Percentiles rank a stretch among this genome's conserved stretches.
These are phyloP conservation scores for Cyberlindnera mrakii DNA, from an alignment of 805 yeast species.

Conservation along the genomic window DNA sequence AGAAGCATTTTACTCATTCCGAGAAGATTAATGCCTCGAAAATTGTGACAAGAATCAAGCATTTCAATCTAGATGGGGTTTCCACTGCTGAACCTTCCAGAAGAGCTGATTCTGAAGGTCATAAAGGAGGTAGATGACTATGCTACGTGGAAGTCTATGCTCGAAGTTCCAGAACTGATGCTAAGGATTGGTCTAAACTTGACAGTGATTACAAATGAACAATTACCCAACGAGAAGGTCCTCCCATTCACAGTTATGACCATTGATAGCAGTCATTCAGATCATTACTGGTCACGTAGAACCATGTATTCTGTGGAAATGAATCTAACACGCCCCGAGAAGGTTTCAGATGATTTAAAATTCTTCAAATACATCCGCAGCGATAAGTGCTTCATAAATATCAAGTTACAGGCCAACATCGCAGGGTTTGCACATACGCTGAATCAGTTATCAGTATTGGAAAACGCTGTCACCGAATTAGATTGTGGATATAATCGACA, in stretches of 20 bases:
- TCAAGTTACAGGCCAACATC: too few relatives aligned
- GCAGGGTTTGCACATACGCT: too few relatives aligned
- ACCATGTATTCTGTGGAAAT: not conserved
- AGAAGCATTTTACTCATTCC: too few relatives aligned
- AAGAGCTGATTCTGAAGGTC: not conserved
- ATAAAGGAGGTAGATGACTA: not conserved
- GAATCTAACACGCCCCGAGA: not conserved
- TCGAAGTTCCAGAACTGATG: not conserved
- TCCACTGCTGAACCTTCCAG: constrained; percentile 1
- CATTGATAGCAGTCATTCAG: too few relatives aligned
- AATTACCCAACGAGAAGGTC: not conserved
- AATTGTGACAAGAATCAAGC: not conserved
- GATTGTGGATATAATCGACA: too few relatives aligned
- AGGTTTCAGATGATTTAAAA: too few relatives aligned
- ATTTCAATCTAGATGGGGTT: not conserved
- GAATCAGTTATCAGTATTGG: too few relatives aligned
- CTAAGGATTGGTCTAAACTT: not conserved
- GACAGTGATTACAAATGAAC: not conserved
- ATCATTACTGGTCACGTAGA: not conserved
- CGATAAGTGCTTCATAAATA: too few relatives aligned
- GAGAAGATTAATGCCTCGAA: too few relatives aligned
- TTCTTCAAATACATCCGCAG: too few relatives aligned
- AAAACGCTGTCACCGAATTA: too few relatives aligned
- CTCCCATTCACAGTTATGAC: not conserved
- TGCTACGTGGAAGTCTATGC: not conserved